Base-by-base conservation (phyloP, 805 yeast species). In the Candida maris region DNA sequence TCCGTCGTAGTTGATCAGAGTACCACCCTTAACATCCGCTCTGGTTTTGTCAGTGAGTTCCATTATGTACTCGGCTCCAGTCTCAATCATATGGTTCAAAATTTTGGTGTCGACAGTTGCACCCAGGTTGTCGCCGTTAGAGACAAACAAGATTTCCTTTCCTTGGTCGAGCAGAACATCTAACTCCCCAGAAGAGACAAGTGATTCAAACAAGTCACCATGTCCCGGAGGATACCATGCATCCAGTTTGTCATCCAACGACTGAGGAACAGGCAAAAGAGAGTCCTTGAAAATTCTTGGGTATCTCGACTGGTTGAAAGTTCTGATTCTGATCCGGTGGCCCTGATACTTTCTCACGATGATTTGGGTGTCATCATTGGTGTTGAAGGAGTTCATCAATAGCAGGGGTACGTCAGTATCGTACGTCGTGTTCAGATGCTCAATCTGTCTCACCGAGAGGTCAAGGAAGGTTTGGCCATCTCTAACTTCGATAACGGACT, bases 161-260 rank as follows among this genome's bases (percentile, higher is more conserved):
- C 98, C 98, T 59, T 86, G 91, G 35, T 81, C 86, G 46, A 93
- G 71, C 48, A 93, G 75, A 44, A 83, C 79, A 59, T 93, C 97
- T 49, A 93, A 74, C 59, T 91, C 93, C 42, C 98, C 98, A 9
- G 95, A 81, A 39, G 85, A 78, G 42, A 84, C 80, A 57, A 93
- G 71, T 16, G 93, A 71, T 69, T 93, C 98, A 51, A 89, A 93
- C 62, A 93, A 70, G 67, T 93, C 98, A 67, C 98, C 98, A 65
- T 93, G 98, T 36, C 98, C 98, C n/a, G 98, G 98, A 34, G 98
- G 98, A 62, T 93, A 93, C 98, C 98, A 93, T 39, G 85, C 72
- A 54, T 86, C 91, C 51, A 85, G 73, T 28, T 73, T 71, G 55
- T 87, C 95, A 42, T 81, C 80, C 46, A 62, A 73, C 23, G 75